Evolutionary conservation across 2,329 filamentous ascomycete genomes (phyloP).

Genomic region (Dactylella cylindrospora): DNA sequence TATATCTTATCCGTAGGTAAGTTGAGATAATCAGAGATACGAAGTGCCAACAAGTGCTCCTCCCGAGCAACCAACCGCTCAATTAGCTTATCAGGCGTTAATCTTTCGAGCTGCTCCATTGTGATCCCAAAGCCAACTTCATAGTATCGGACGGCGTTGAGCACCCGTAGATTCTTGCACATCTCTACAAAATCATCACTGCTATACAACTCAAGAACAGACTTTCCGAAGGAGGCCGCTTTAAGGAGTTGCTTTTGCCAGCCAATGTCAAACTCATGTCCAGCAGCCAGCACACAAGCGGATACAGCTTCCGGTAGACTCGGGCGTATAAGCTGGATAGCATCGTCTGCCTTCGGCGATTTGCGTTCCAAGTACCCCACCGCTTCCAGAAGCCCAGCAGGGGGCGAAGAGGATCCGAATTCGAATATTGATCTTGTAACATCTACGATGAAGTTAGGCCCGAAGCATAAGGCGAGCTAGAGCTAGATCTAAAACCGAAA

Average conservation of each 20-base stretch:
- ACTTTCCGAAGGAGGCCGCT: constrained; percentile 95
- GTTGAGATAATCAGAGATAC: constrained; percentile 81
- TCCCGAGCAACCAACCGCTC: constrained; percentile 81
- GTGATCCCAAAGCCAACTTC: constrained; percentile 86
- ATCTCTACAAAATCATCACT: constrained; percentile 99
- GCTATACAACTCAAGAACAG: constrained; percentile 93
- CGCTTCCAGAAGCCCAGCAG: constrained; percentile 90
- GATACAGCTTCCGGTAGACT: constrained; percentile 91
- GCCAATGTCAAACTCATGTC: constrained; percentile 82
- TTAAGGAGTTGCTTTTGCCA: constrained; percentile 97
- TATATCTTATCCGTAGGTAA: constrained; percentile 88
- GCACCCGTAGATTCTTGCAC: constrained; percentile 86
- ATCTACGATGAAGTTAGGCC: constrained; percentile 53
- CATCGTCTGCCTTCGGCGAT: constrained; percentile 95
- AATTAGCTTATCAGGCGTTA: constrained; percentile 87
- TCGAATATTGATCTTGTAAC: constrained; percentile 87
- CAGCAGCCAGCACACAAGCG: constrained; percentile 87
- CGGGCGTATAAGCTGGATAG: constrained; percentile 88
- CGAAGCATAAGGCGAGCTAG: neutral
- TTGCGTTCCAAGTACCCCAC: constrained; percentile 87
- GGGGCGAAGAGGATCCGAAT: constrained; percentile 80
- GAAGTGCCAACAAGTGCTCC: constrained; percentile 86
- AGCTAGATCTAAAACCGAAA: constrained; percentile 30
- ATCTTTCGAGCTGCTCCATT: constrained; percentile 78
- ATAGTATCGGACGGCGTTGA: constrained; percentile 90